Evolutionary conservation across 371 early-diverging fungal species (phyloP), one percentile per base, ranked within the genome.

Genomic region (Lichtheimia ornata): DNA sequence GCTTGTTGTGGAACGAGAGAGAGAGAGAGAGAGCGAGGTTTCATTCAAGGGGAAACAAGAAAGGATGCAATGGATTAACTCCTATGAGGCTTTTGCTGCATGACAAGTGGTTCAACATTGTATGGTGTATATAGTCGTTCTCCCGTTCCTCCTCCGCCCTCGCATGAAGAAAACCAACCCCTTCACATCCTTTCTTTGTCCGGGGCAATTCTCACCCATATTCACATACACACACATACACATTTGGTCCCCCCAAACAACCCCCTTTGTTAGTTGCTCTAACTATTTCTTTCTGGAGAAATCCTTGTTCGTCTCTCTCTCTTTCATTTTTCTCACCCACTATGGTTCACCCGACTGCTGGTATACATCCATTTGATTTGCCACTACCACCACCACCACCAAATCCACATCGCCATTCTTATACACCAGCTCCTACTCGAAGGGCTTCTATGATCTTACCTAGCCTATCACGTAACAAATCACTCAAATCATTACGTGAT

Each of bases 401-500:
- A 54, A 18, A 17, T 20, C 35, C 35, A 35, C 35, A 35, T 35
- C 35, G 35, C 9, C 35, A 35, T 35, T 35, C 35, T 35, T 35
- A 11, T 35, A 35, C 35, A 35, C 35, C 35, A 35, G 28, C 71
- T 60, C 53, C 59, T 53, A 61, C 62, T n/a, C 68, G 75, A 59
- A 56, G 73, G 49, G 47, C 67, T 7, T 77, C 77, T 4, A 66
- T 69, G 24, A 66, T 64, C 7, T 59, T 69, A 13, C 64, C 69
- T 27, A 49, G 63, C 11, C 41, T 69, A 41, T 59, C 65, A 15
- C 64, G 64, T 4, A 65, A 70, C 25, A 59, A 63, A 56, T 72
- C 74, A 3, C 59, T 66, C 1, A 63, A 67, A 62, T 73, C 73
- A 2, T 51, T 68, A 35, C 42, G 69, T 62, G 79, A 76, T 47